Base-by-base conservation (phyloP, 345 rosid species). In the Adansonia digitata region DNA sequence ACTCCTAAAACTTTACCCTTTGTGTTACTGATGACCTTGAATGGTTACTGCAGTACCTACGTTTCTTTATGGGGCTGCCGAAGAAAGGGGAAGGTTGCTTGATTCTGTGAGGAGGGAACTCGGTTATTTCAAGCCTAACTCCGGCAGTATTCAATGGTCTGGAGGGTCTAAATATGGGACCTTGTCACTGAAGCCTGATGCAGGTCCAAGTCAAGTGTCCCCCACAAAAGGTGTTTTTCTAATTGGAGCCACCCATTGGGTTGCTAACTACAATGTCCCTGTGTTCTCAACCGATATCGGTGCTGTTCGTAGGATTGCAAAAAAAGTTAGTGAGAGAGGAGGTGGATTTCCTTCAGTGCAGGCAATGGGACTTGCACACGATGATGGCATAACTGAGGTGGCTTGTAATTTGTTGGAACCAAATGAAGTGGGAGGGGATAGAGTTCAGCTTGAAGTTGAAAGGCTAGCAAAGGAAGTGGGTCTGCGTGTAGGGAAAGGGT, bases 391-490 rank as follows among this genome's bases (percentile, higher is more conserved):
- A 22, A 90, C 79, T 43, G 98, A 92, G 82, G 97, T 94, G 22
- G 98, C 97, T 0, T 92, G 97, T 82, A 92, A 92, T 82, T 77
- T 94, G 86, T 77, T 92, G 87, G 88, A 91, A 51, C 94, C 98
- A n/a, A 76, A 79, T 55, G 79, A 83, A 56, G 93, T 89, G 3
- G 90, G 97, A 74, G 94, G 93, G 67, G 90, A 83, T 2, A 80
- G 79, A 69, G 94, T 94, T 81, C 97, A 94, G 81, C 78, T 66
- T 35, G 79, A 89, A 84, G 90, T 94, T 39, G 94, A 92, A 80
- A 85, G 80, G 77, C 84, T 90, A 26, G 95, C 94, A 0, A 22
- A 65, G 73, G 89, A 84, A 31, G 88, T 86, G 74, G 91, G 94
- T 37, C 35, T 89, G 64, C 51, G 73, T 61, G 95, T 80, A 13